These are phyloP conservation scores for Solanum neorickii DNA, from an alignment of 257 asterid genomes.

Conservation along the genomic window DNA sequence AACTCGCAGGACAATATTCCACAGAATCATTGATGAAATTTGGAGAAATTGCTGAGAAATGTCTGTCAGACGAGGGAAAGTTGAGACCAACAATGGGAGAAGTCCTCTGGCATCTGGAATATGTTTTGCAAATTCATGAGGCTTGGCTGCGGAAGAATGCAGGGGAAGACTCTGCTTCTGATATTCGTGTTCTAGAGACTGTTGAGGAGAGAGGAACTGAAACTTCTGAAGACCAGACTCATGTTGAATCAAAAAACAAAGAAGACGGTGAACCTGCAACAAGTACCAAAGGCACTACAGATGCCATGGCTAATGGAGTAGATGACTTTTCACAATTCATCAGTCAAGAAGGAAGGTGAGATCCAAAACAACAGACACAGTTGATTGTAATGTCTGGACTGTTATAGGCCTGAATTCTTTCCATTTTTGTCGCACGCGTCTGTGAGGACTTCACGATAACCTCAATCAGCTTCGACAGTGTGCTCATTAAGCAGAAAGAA, in stretches of 20 bases:
- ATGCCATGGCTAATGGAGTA: slow-evolving; percentile 19
- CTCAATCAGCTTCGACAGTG: neutral
- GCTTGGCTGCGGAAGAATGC: slow-evolving; percentile 49
- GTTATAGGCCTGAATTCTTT: neutral
- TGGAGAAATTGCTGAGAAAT: slow-evolving; percentile 77
- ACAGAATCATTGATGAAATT: slow-evolving; percentile 46
- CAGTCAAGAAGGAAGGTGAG: slow-evolving; percentile 36
- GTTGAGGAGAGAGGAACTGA: slow-evolving; percentile 20
- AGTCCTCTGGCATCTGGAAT: slow-evolving; percentile 74
- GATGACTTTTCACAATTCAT: slow-evolving; percentile 36
- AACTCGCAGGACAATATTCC: slow-evolving; percentile 31
- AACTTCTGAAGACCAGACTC: neutral
- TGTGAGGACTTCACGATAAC: neutral
- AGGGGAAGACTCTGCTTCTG: slow-evolving; percentile 20
- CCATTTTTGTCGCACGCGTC: neutral
- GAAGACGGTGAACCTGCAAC: slow-evolving; percentile 4
- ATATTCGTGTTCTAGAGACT: neutral
- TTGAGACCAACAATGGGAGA: slow-evolving; percentile 87
- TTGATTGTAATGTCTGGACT: neutral
- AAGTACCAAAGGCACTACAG: neutral
- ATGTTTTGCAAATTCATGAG: slow-evolving; percentile 63
- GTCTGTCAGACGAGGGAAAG: slow-evolving; percentile 77
- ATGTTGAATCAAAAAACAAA: neutral
- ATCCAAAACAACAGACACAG: neutral
- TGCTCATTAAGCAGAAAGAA: neutral